Evolutionary conservation across 2,329 filamentous ascomycete species (phyloP).

Genomic region (Aspergillus clavatus): DNA sequence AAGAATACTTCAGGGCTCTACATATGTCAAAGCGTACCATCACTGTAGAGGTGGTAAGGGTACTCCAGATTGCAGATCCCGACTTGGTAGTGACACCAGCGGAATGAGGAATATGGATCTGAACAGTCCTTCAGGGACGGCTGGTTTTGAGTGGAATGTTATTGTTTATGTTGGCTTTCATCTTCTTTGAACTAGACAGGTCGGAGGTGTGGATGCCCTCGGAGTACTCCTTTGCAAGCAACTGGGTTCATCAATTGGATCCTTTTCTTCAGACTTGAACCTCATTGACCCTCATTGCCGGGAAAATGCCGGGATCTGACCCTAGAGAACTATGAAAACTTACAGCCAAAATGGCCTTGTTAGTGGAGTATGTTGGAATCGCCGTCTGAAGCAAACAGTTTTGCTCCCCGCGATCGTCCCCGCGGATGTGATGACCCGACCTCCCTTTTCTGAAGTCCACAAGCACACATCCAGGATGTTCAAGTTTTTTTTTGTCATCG

Average conservation of each 20-base stretch:
- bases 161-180: not conserved
- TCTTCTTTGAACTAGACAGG: not conserved
- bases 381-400: not conserved
- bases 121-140: not conserved
- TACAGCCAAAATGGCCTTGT: not conserved
- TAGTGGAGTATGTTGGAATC: not conserved
- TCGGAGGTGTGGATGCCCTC: not conserved
- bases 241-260: not conserved
- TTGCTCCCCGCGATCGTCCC: not conserved
- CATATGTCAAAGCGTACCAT: conserved; percentile 1
- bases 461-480: not conserved
- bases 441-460: no score
- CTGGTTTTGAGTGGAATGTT: not conserved
- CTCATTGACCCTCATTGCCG: not conserved
- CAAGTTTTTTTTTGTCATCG: not conserved
- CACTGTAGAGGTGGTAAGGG: not conserved
- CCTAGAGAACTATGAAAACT: not conserved
- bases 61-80: not conserved
- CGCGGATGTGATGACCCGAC: not conserved
- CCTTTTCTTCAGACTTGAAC: not conserved
- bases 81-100: not conserved
- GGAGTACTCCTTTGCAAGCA: not conserved
- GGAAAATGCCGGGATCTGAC: not conserved
- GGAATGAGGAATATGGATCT: not conserved
- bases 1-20: conserved; percentile 1